These are phyloP conservation scores for Linum tenue DNA, from an alignment of 345 rosid species.

Conservation along the genomic window DNA sequence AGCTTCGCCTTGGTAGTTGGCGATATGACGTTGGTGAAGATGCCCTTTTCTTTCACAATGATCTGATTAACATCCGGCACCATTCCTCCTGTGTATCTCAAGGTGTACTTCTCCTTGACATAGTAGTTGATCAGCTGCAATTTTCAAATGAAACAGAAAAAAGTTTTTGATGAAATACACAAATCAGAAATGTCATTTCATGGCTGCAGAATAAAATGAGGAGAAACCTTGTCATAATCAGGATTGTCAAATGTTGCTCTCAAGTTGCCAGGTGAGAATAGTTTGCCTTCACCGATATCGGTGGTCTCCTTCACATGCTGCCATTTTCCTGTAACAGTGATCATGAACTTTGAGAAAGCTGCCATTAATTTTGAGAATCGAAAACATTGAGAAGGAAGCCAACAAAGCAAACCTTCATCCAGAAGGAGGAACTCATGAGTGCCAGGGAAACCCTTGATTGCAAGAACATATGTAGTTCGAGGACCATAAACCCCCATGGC, in stretches of 20 bases:
- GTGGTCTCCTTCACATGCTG: constrained; percentile 89
- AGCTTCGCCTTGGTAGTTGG: constrained; percentile 89
- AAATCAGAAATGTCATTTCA: neutral
- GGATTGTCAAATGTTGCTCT: constrained; percentile 92
- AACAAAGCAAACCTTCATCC: constrained; percentile 63
- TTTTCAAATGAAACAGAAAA: neutral
- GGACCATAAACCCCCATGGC: constrained; percentile 97
- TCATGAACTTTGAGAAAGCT: neutral
- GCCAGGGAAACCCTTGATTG: constrained; percentile 75
- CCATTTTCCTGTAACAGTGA: constrained; percentile 68
- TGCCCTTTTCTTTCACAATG: constrained; percentile 90
- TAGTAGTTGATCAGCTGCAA: constrained; percentile 74
- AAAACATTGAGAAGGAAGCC: neutral
- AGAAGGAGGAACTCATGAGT: constrained; percentile 98
- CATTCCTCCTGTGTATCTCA: constrained; percentile 99
- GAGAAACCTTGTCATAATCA: constrained; percentile 54
- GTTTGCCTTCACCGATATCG: constrained; percentile 77
- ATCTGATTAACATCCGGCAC: constrained; percentile 98
- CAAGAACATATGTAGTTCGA: constrained; percentile 80
- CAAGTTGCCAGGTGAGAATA: constrained; percentile 95
- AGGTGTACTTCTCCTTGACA: constrained; percentile 83
- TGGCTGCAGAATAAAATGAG: neutral
- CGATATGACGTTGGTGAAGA: constrained; percentile 83
- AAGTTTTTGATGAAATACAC: neutral
- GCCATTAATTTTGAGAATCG: neutral